Evolutionary conservation across 2,329 filamentous ascomycete species (phyloP).

Genomic region (Aspergillus sp.): DNA sequence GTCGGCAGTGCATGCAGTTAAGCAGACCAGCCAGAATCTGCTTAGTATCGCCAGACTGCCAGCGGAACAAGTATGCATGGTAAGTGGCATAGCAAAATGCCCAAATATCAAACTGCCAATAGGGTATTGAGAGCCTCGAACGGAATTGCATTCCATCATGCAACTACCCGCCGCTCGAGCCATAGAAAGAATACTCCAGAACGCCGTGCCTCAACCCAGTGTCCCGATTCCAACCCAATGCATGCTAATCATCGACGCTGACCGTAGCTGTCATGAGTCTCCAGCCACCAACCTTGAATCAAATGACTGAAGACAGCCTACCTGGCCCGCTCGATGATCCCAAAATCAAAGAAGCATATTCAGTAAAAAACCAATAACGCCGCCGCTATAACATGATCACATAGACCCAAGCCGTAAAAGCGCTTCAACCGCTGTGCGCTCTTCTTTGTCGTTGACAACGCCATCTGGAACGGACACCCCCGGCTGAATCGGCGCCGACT

Average conservation of each 20-base stretch:
- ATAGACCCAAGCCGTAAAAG: slow-evolving; percentile 41
- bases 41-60: too few species aligned
- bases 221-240: slow-evolving; percentile 10
- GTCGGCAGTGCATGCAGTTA: slow-evolving; percentile 25
- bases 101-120: too few species aligned
- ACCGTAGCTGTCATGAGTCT: too few species aligned
- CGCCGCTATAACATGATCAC: slow-evolving; percentile 22
- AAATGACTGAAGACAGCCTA: background rate
- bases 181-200: background rate
- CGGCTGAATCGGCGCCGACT: slow-evolving; percentile 30
- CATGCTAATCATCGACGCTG: slow-evolving; percentile 6
- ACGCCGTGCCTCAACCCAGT: slow-evolving; percentile 3
- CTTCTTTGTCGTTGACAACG: slow-evolving; percentile 29
- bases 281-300: too few species aligned
- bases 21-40: slow-evolving; percentile 24
- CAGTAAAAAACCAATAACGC: slow-evolving; percentile 15
- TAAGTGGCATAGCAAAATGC: too few species aligned
- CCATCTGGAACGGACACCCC: slow-evolving; percentile 25
- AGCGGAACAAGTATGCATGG: too few species aligned
- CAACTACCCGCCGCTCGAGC: background rate
- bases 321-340: slow-evolving; percentile 1
- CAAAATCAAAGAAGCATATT: slow-evolving; percentile 6
- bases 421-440: slow-evolving; percentile 41
- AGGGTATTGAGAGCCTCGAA: too few species aligned
- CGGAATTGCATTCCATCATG: background rate